These are phyloP conservation scores for Fusarium camptoceras DNA, from an alignment of 2,329 filamentous ascomycete species.

Conservation along the genomic window DNA sequence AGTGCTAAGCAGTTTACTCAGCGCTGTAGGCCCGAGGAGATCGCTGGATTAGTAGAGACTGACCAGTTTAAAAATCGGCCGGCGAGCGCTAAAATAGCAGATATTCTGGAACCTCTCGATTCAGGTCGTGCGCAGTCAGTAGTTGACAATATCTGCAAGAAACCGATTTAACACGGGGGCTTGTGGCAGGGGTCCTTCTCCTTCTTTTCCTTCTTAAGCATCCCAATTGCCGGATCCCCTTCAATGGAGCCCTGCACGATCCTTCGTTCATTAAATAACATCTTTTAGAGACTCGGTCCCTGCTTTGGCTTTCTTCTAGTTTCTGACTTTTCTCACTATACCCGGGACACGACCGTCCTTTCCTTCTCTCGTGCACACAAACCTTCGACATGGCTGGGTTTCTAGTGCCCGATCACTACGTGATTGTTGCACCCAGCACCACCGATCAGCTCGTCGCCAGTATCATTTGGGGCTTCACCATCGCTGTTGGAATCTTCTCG, in stretches of 20 bases:
- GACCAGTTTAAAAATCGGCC: neutral
- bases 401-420: conserved; percentile 35
- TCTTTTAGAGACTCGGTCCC: neutral
- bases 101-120: neutral
- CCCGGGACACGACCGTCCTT: neutral
- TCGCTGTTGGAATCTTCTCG: conserved; percentile 37
- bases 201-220: neutral
- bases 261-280: neutral
- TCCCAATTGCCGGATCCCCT: neutral
- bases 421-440: conserved; percentile 15
- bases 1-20: neutral
- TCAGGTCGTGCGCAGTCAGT: neutral
- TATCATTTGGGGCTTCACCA: conserved; percentile 44
- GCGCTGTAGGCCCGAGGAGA: neutral
- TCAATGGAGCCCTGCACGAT: neutral
- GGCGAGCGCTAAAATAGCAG: neutral
- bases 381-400: conserved; percentile 21
- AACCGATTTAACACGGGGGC: neutral
- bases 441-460: conserved; percentile 41
- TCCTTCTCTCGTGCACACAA: too few species aligned
- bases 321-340: neutral
- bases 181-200: neutral
- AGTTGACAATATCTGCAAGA: neutral
- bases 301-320: neutral
- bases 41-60: neutral